These are phyloP conservation scores for Hypericum perforatum DNA, from an alignment of 345 rosid species.

Conservation along the genomic window DNA sequence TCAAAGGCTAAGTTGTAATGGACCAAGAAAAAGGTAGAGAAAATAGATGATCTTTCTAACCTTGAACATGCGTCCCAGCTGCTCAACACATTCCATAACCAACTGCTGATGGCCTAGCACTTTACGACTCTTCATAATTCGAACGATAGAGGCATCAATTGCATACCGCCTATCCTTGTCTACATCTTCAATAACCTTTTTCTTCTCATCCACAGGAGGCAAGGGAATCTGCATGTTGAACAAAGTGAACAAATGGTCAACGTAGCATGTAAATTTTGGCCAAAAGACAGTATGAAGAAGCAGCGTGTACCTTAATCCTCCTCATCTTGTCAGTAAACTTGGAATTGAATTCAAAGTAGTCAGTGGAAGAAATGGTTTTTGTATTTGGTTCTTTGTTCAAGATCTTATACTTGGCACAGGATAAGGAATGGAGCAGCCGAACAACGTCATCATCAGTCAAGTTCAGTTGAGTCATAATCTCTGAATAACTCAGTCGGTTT, in stretches of 20 bases:
- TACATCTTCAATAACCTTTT: constrained; percentile 30
- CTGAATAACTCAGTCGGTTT: constrained; percentile 29
- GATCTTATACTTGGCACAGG: constrained; percentile 34
- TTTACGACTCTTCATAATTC: constrained; percentile 44
- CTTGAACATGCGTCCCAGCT: constrained; percentile 29
- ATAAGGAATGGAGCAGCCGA: constrained; percentile 34
- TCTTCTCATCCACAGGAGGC: constrained; percentile 29
- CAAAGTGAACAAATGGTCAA: background rate
- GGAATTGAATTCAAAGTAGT: constrained; percentile 30
- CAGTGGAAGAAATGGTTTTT: constrained; percentile 24
- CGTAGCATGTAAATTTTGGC: background rate
- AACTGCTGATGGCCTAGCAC: constrained; percentile 33
- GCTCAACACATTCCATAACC: constrained; percentile 29
- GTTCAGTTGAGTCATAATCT: constrained; percentile 28
- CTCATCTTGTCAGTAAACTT: constrained; percentile 32
- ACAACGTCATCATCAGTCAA: constrained; percentile 25
- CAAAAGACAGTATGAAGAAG: background rate
- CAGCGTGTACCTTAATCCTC: constrained; percentile 31
- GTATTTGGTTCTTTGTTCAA: constrained; percentile 30
- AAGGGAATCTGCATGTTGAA: constrained; percentile 27
- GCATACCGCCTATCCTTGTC: constrained; percentile 29
- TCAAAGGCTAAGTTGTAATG: background rate
- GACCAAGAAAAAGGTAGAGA: background rate
- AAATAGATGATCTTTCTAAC: constrained; percentile 7
- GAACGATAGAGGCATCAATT: constrained; percentile 36